A percentile compares a stretch with the other conserved stretches of the same genome.
Evolutionary conservation across 179 eudicot genomes (phyloP).

Genomic region (Pouteria campechiana): DNA sequence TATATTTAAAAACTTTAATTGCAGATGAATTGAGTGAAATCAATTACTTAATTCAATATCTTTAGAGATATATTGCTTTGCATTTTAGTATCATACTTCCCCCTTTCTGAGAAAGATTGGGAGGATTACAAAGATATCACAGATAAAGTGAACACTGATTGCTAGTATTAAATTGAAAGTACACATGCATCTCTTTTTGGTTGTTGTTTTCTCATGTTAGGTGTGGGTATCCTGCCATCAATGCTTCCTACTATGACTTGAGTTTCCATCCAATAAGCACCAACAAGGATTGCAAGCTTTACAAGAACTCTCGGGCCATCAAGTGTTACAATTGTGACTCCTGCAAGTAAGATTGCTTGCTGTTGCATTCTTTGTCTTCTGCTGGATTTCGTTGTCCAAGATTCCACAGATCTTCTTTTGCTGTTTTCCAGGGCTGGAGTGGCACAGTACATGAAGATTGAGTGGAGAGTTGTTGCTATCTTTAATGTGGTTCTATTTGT

Average conservation of each 20-base stretch:
- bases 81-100: too few species aligned
- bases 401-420: background rate
- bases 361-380: background rate
- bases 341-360: conserved; percentile 49
- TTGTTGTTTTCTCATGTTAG: conserved; percentile 15
- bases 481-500: conserved; percentile 60
- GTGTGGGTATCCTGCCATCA: conserved; percentile 90
- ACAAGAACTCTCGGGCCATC: conserved; percentile 56
- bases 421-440: conserved; percentile 71
- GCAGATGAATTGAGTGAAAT: too few species aligned
- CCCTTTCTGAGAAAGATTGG: too few species aligned
- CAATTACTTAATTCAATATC: too few species aligned
- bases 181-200: too few species aligned
- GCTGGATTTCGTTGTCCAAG: background rate
- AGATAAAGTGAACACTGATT: too few species aligned
- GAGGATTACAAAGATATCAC: too few species aligned
- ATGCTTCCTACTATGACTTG: conserved; percentile 76
- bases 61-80: too few species aligned
- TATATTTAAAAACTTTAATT: too few species aligned
- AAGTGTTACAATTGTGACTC: conserved; percentile 83
- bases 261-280: conserved; percentile 75
- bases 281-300: conserved; percentile 77
- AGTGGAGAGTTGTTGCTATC: conserved; percentile 86
- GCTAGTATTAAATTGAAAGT: too few species aligned
- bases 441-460: conserved; percentile 84